These are phyloP conservation scores for Trichosporon coremiiforme DNA, from an alignment of 1,284 basidiomycete species.

Conservation along the genomic window DNA sequence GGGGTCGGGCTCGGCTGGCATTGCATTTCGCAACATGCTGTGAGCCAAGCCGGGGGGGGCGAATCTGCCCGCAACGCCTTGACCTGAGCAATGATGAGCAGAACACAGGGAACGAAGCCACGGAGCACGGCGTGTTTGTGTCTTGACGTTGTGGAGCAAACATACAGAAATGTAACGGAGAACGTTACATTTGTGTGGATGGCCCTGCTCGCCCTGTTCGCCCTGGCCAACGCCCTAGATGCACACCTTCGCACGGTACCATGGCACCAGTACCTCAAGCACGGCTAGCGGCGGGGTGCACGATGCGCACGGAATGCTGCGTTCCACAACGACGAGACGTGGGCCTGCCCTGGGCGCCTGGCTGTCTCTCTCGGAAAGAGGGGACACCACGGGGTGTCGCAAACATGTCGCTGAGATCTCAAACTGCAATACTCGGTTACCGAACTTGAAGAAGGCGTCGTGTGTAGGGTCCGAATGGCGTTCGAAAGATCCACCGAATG, in stretches of 20 bases:
- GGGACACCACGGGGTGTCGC: too few species aligned
- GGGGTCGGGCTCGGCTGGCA: neutral
- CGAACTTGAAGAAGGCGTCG: constrained; percentile 1
- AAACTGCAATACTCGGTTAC: neutral
- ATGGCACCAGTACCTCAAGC: neutral
- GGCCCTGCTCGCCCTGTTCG: neutral
- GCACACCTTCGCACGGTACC: constrained; percentile 7
- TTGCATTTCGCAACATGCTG: neutral
- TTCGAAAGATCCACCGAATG: constrained; percentile 11
- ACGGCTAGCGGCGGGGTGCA: neutral
- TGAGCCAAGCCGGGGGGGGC: constrained; percentile 2
- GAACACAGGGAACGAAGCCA: neutral
- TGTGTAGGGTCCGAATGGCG: constrained; percentile 14
- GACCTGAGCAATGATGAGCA: constrained; percentile 8
- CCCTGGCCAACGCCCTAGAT: neutral
- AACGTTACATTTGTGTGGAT: constrained; percentile 3
- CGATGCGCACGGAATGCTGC: constrained; percentile 1
- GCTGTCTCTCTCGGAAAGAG: too few species aligned
- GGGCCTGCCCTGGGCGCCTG: neutral
- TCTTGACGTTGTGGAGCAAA: neutral
- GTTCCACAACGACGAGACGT: neutral
- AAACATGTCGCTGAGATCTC: neutral
- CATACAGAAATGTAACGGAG: constrained; percentile 4
- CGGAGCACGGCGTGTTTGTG: neutral
- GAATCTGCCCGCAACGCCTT: neutral